Evolutionary conservation across 306 rosid genomes (phyloP).

Genomic region (Lathyrus oleraceus): DNA sequence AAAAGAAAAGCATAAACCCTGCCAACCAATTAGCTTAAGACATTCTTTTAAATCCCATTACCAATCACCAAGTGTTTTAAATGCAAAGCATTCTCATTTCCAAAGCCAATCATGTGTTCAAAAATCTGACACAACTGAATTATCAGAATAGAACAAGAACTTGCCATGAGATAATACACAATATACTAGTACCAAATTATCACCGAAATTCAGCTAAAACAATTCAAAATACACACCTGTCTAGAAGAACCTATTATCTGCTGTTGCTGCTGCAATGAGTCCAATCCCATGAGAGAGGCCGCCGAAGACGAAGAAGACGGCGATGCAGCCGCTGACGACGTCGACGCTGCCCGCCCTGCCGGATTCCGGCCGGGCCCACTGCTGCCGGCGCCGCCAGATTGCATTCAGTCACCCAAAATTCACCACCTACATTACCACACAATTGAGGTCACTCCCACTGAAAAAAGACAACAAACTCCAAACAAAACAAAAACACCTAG

Average conservation of each 20-base stretch:
- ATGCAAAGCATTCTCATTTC: slow-evolving; percentile 38
- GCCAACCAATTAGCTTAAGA: slow-evolving; percentile 35
- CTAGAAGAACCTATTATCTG: slow-evolving; percentile 76
- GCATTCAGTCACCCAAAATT: slow-evolving; percentile 69
- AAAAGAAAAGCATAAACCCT: slow-evolving; percentile 4
- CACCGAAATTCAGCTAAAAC: slow-evolving; percentile 34
- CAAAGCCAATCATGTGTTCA: slow-evolving; percentile 26
- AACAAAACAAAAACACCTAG: not conserved
- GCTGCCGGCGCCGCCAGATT: slow-evolving; percentile 67
- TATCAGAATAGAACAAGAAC: slow-evolving; percentile 14
- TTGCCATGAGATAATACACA: slow-evolving; percentile 20
- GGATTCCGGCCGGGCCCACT: slow-evolving; percentile 83
- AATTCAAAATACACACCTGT: slow-evolving; percentile 66
- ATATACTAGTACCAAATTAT: slow-evolving; percentile 34
- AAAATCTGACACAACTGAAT: slow-evolving; percentile 26
- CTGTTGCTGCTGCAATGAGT: slow-evolving; percentile 75
- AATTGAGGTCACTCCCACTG: slow-evolving; percentile 40
- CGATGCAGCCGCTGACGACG: slow-evolving; percentile 80
- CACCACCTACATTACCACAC: slow-evolving; percentile 33
- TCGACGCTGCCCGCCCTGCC: slow-evolving; percentile 71
- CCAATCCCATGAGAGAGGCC: slow-evolving; percentile 78
- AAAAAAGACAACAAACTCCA: not conserved
- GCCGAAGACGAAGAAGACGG: slow-evolving; percentile 91
- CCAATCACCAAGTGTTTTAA: slow-evolving; percentile 29
- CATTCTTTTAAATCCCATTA: slow-evolving; percentile 1